Conservation (phyloP, 495 filamentous ascomycete genomes). For the Evernia prunastri region DNA sequence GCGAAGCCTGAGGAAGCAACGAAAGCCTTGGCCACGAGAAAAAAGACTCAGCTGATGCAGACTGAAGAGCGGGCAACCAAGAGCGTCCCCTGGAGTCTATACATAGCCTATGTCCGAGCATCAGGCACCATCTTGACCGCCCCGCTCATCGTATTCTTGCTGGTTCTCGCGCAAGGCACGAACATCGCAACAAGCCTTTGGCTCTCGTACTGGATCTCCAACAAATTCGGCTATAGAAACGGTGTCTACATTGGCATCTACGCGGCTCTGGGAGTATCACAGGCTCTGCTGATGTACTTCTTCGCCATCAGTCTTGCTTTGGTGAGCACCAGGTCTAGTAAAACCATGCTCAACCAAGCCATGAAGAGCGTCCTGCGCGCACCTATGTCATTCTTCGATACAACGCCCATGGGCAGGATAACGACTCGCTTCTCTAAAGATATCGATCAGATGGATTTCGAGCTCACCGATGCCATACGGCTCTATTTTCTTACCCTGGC, state of each 20-base stretch:
- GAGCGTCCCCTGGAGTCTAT: not conserved
- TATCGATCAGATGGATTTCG: slow-evolving; percentile 38
- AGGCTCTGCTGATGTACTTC: slow-evolving; percentile 26
- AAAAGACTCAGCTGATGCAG: not conserved
- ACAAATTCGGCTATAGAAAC: slow-evolving; percentile 16
- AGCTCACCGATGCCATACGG: slow-evolving; percentile 37
- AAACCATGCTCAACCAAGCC: slow-evolving; percentile 40
- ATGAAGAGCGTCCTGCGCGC: slow-evolving; percentile 42
- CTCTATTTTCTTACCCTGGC: slow-evolving; percentile 28
- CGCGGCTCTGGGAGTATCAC: slow-evolving; percentile 27
- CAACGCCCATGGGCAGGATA: slow-evolving; percentile 42
- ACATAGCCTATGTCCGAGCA: slow-evolving; percentile 1
- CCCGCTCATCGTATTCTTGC: not conserved
- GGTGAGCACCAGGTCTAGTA: slow-evolving; percentile 41
- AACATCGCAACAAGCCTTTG: slow-evolving; percentile 1
- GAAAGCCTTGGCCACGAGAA: not conserved
- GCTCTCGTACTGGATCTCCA: slow-evolving; percentile 16
- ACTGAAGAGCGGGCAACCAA: not conserved
- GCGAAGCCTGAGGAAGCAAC: not conserved
- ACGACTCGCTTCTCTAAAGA: slow-evolving; percentile 49
- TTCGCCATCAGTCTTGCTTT: slow-evolving; percentile 35
- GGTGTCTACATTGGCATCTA: slow-evolving; percentile 25
- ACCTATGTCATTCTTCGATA: slow-evolving; percentile 46
- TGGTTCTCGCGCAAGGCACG: not conserved
- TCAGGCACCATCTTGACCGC: slow-evolving; percentile 2